Evolutionary conservation across 106 monocot genomes (phyloP).

Genomic region (Vanilla planifolia): DNA sequence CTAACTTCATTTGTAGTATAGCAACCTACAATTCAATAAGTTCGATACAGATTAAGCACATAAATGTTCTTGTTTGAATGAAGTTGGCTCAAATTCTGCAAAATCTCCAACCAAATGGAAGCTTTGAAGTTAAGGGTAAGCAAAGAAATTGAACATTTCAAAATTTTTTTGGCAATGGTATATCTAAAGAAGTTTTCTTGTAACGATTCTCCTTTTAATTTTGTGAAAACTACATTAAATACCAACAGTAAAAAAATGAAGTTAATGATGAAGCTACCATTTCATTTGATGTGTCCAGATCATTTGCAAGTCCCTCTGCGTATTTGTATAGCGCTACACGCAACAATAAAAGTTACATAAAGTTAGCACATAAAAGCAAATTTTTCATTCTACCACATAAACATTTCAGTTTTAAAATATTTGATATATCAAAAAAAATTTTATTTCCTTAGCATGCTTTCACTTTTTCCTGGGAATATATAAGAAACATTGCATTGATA

Average conservation of each 20-base stretch:
- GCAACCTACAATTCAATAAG: neutral
- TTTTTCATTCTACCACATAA: no score
- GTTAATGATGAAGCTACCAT: slow-evolving; percentile 40
- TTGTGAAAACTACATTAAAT: neutral
- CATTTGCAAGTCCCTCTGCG: slow-evolving; percentile 79
- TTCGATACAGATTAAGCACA: neutral
- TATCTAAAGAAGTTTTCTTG: no score
- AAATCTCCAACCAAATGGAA: no score
- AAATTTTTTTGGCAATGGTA: no score
- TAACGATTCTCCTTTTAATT: no score
- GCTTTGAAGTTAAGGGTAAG: neutral
- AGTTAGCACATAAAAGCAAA: no score
- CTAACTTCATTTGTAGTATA: slow-evolving; percentile 2
- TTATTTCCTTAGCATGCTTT: no score
- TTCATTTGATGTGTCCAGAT: slow-evolving; percentile 91
- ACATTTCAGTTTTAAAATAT: no score
- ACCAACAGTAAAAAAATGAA: neutral
- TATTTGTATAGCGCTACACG: slow-evolving; percentile 71
- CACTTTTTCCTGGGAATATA: no score
- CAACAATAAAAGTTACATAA: slow-evolving; percentile 3
- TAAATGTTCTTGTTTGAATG: neutral
- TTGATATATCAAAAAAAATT: no score
- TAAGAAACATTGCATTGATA: no score
- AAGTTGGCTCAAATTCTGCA: no score
- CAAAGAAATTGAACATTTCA: neutral